Percentiles rank a stretch among this genome's conserved stretches.
phyloP scores from a whole-genome alignment of 768 basidiomycete species.

The Tricholoma matsutake region DNA sequence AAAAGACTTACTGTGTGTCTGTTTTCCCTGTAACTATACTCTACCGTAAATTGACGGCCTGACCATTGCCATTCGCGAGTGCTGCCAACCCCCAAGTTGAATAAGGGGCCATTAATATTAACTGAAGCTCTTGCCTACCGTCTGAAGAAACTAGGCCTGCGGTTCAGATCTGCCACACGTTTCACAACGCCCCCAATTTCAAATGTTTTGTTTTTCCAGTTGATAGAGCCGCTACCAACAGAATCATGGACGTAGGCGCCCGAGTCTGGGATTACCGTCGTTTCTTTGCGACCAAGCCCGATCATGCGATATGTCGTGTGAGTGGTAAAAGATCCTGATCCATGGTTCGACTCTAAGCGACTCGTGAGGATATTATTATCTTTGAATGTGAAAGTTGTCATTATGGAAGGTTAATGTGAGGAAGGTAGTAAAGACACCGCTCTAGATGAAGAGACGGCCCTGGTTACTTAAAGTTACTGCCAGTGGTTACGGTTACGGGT shows the following conservation, averaged over 20 bases:
- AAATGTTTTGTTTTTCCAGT: slow-evolving; percentile 10
- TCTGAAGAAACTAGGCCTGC: neutral
- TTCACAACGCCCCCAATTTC: slow-evolving; percentile 4
- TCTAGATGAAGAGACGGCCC: too few species aligned
- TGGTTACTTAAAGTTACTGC: too few species aligned
- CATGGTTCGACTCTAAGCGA: neutral
- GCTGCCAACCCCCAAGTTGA: neutral
- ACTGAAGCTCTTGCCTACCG: neutral
- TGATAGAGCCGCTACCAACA: slow-evolving; percentile 5
- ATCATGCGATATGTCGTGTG: neutral
- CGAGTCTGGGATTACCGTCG: neutral
- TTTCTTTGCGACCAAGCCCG: neutral
- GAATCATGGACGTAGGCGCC: neutral
- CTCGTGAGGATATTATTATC: neutral
- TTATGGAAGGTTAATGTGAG: neutral
- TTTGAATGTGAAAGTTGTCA: neutral
- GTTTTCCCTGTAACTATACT: neutral
- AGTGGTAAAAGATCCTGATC: neutral
- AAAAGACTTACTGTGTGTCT: slow-evolving; percentile 8
- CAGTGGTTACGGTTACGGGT: too few species aligned
- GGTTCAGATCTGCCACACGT: slow-evolving; percentile 5
- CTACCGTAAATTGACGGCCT: slow-evolving; percentile 7
- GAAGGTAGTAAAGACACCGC: too few species aligned
- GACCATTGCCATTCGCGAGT: slow-evolving; percentile 12
- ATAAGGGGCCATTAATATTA: neutral